Base-by-base conservation (phyloP, 2,329 filamentous ascomycete species). In the Coleophoma crateriformis region DNA sequence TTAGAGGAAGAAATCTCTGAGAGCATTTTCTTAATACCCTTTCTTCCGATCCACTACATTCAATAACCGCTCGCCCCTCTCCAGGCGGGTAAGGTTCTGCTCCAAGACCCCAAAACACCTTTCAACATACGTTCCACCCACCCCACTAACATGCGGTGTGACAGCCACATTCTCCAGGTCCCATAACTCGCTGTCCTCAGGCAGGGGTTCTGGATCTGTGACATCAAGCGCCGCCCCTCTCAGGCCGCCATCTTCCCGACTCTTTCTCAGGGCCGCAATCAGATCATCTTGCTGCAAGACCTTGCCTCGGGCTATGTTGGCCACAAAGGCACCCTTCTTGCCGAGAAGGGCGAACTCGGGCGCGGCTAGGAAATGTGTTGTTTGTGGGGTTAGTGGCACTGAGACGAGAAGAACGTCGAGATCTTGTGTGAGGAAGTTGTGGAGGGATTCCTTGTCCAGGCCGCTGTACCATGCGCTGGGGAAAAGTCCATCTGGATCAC, bases 171-270 rank as follows among this genome's bases (percentile, higher is more conserved):
- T 85, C 19, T 77, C 72, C 52, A 80, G 64, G 45, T 73, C 74
- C 84, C 84, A 87, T 46, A 87, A 64, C 57, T 81, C 76, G 57
- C 78, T 76, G 39, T 82, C 76, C 15, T 64, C 58, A 1, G 81
- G 81, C 54, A 87, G 62, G 0, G 84, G 84, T 59, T 88, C 84
- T 0, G 84, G 83, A 55, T 86, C 82, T 13, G 83, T 81, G 1
- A 87, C 84, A 67, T 88, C 84, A 34, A 87, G 65, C 3, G 82
- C 81, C 0, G 83, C 84, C 32, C 83, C 84, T 22, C 72, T 67
- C 32, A 88, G 61, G 2, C 74, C 71, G 0, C 75, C 75, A 0
- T 71, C 66, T 20, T 57, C 56, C 20, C 51, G 40, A 15, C 52
- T 47, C 27, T 60, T 61, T 51, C 67, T 67, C 33, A 87, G 61